Evolutionary conservation across 495 filamentous ascomycete species (phyloP).

Genomic region (Aspergillus asperescens): DNA sequence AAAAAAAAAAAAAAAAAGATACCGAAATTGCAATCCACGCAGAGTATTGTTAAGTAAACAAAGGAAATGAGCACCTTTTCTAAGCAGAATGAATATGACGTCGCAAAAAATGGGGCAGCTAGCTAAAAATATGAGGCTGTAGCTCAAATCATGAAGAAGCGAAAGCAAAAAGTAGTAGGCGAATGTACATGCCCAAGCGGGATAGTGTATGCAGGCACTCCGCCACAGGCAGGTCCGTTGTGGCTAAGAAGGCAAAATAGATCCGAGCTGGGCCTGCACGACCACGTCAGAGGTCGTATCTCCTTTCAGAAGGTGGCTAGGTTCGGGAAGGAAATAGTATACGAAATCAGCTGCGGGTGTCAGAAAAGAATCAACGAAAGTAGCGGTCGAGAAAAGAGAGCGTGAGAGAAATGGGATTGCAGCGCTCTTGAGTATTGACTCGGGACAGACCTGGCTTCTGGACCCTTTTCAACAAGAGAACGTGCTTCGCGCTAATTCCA

Average conservation of each 20-base stretch:
- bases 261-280: slow-evolving; percentile 24
- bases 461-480: slow-evolving; percentile 26
- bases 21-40: slow-evolving; percentile 1
- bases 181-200: slow-evolving; percentile 12
- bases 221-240: slow-evolving; percentile 36
- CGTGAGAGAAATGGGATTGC: slow-evolving; percentile 10
- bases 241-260: slow-evolving; percentile 25
- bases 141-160: slow-evolving; percentile 1
- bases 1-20: background rate
- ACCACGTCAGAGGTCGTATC: slow-evolving; percentile 27
- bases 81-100: slow-evolving; percentile 3
- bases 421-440: slow-evolving; percentile 6
- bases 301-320: slow-evolving; percentile 6
- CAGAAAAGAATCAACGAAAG: slow-evolving; percentile 13
- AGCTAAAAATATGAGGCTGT: slow-evolving; percentile 8
- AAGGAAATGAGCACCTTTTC: slow-evolving; percentile 2
- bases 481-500: slow-evolving; percentile 19
- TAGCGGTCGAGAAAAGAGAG: slow-evolving; percentile 8
- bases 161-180: background rate
- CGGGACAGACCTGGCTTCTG: slow-evolving; percentile 25
- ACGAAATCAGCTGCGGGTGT: slow-evolving; percentile 11
- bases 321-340: slow-evolving; percentile 12
- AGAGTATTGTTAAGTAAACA: background rate
- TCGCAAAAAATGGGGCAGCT: background rate
- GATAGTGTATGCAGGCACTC: slow-evolving; percentile 32